Evolutionary conservation across 345 rosid genomes (phyloP), one percentile per base, ranked within the genome.

Genomic region (Draba incana): DNA sequence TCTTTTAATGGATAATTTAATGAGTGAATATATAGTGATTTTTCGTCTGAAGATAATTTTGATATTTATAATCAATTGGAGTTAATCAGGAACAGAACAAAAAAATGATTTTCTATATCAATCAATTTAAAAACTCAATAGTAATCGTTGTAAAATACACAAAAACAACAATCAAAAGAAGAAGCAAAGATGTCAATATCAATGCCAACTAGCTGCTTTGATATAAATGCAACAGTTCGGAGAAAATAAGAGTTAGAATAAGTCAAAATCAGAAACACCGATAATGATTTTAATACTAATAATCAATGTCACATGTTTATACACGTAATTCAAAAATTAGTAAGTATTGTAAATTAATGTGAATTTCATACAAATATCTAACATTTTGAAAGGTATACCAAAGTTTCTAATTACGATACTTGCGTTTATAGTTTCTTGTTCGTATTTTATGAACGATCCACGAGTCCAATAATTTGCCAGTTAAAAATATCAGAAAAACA

Each of bases 391-490:
- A 61, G 20, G 66, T 51, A 11, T 5, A 66, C 48, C 56, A 44
- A 74, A 66, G 44, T 74, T 74, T 67, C 57, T 52, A 74, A 45
- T 52, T 46, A 60, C 14, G 38, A 74, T 63, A 67, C 63, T 74
- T 60, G 55, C 63, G 72, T 59, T 66, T 52, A 25, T 27, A 58
- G 41, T 30, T 74, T 50, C 14, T 43, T 30, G 52, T 58, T 43
- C 42, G 56, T 73, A 14, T 58, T 66, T 58, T 39, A 43, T 58
- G 3, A 20, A 44, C 49, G 55, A 53, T 28, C 37, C 63, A 45
- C 46, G 30, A 54, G 58, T 75, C 46, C 74, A 68, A 75, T 75
- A 54, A 75, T 75, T 75, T 75, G 70, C 53, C 54, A 61, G 37
- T 68, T 20, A 47, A 28, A 28, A 54, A 51, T 59, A 49, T 72